Percentiles rank a stretch among this genome's conserved stretches.
Evolutionary conservation across 495 filamentous ascomycete species (phyloP).

Genomic region (Ramalina intermedia): DNA sequence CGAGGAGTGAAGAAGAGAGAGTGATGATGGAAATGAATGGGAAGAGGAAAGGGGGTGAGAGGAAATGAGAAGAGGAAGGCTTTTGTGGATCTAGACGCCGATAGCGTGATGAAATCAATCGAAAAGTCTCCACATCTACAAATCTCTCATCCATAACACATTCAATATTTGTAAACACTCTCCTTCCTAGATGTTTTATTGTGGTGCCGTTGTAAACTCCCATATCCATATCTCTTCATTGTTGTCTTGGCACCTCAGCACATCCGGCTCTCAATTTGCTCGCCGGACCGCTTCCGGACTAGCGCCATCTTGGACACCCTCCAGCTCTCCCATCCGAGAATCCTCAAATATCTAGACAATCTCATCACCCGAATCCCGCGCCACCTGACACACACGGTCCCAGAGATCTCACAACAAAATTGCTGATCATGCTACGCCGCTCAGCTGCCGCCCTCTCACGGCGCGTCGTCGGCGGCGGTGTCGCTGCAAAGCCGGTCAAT

Average conservation of each 20-base stretch:
- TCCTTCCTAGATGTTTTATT: too few relatives aligned
- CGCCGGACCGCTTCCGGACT: background rate
- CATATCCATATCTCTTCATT: background rate
- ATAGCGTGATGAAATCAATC: background rate
- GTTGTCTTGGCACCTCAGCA: background rate
- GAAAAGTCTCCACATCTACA: background rate
- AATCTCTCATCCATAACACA: too few relatives aligned
- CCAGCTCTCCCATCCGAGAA: background rate
- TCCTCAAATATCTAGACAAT: background rate
- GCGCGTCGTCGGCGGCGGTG: conserved; percentile 48
- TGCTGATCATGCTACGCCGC: conserved; percentile 69
- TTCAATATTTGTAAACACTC: too few relatives aligned
- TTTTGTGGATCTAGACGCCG: too few relatives aligned
- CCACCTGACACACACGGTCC: background rate
- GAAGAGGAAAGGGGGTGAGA: background rate
- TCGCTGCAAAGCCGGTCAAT: conserved; percentile 24
- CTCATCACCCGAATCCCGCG: background rate
- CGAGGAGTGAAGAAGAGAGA: conserved; percentile 1
- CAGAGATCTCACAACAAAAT: background rate
- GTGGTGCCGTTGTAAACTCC: too few relatives aligned
- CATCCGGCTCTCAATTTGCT: background rate
- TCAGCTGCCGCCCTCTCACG: conserved; percentile 57
- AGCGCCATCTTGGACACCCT: background rate
- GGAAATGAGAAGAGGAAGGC: background rate
- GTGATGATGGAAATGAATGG: background rate